These are phyloP conservation scores for Triticum timopheevii DNA, from an alignment of 176 grass and related monocot species.

Conservation along the genomic window DNA sequence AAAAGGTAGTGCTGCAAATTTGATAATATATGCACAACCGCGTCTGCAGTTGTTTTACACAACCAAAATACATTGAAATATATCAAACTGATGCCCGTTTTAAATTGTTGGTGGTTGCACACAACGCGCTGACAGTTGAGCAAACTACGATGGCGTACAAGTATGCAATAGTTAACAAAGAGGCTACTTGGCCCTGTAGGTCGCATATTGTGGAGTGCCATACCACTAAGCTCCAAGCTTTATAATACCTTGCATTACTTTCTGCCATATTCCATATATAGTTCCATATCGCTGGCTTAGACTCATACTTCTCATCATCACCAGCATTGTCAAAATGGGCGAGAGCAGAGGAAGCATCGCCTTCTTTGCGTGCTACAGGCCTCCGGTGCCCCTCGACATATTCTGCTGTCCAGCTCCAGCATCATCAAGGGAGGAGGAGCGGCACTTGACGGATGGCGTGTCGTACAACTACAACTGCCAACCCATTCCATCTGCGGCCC, in stretches of 20 bases:
- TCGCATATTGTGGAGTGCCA: too few species aligned
- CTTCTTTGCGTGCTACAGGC: constrained; percentile 40
- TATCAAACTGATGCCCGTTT: too few species aligned
- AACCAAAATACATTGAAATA: not conserved
- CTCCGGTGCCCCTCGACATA: constrained; percentile 34
- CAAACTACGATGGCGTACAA: not conserved
- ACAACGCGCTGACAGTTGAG: not conserved
- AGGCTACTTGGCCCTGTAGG: not conserved
- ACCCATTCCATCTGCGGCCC: not conserved
- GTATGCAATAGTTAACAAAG: not conserved
- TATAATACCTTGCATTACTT: not conserved
- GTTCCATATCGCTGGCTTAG: not conserved
- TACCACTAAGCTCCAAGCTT: not conserved
- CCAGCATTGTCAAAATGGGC: not conserved
- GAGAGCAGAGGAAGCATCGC: constrained; percentile 48
- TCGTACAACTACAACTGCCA: constrained; percentile 46
- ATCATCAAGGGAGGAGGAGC: not conserved
- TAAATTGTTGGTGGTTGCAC: not conserved
- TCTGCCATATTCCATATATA: not conserved
- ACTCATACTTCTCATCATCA: not conserved
- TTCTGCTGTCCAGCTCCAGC: constrained; percentile 27
- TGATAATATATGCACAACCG: not conserved
- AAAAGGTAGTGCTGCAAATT: not conserved
- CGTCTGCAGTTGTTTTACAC: not conserved
- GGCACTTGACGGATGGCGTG: constrained; percentile 23